A percentile compares a stretch with the other conserved stretches of the same genome.
Evolutionary conservation across 208 protist species (phyloP).

Genomic region (Leishmania lainsoni): DNA sequence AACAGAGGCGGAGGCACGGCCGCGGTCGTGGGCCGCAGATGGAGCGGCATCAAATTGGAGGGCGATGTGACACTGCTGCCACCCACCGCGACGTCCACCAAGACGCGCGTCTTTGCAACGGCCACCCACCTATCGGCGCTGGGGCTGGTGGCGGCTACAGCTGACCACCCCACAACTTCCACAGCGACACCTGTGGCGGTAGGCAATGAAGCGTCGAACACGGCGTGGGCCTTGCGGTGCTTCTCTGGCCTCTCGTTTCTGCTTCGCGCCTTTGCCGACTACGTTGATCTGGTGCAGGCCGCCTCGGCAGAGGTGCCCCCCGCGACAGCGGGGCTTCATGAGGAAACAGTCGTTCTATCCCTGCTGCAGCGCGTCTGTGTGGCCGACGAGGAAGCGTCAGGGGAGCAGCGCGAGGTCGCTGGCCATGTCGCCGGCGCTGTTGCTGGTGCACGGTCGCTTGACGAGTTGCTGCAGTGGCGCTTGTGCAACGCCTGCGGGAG

Average conservation of each 20-base stretch:
- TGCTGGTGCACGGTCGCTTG: slow-evolving; percentile 3
- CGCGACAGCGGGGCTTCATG: background rate
- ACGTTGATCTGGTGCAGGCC: slow-evolving; percentile 17
- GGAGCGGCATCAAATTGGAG: background rate
- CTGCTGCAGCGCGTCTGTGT: background rate
- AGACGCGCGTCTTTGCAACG: slow-evolving; percentile 13
- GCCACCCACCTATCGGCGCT: slow-evolving; percentile 11
- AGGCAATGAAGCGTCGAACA: slow-evolving; percentile 5
- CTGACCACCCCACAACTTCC: background rate
- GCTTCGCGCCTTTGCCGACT: slow-evolving; percentile 22
- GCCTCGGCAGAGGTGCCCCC: background rate
- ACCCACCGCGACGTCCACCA: background rate
- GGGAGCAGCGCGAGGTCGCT: background rate
- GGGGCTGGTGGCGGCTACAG: background rate
- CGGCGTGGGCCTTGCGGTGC: slow-evolving; percentile 32
- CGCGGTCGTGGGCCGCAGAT: background rate
- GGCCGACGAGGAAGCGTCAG: background rate
- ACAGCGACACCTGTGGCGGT: background rate
- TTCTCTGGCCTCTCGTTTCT: slow-evolving; percentile 25
- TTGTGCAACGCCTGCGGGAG: background rate
- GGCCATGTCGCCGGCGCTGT: background rate
- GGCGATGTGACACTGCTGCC: background rate
- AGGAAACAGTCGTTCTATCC: background rate
- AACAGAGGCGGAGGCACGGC: background rate
- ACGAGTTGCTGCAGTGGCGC: slow-evolving; percentile 25